Conservation (phyloP, 495 filamentous ascomycete genomes). For the Gamarada debralockiae region DNA sequence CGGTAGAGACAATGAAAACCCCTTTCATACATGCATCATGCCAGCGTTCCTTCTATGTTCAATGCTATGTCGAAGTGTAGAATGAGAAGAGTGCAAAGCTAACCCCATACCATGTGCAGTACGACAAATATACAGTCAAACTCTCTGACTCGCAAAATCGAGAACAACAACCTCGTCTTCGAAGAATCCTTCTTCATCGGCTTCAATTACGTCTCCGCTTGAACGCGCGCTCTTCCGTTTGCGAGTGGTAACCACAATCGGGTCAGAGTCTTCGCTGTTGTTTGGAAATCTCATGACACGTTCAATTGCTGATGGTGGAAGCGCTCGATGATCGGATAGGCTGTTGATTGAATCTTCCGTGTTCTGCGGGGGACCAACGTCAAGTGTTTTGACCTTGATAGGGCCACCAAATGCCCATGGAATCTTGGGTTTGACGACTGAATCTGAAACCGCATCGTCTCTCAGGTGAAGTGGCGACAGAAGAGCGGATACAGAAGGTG, state of each 20-base stretch:
- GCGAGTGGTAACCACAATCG: constrained; percentile 77
- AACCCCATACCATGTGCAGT: neutral
- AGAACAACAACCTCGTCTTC: constrained; percentile 92
- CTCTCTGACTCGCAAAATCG: constrained; percentile 84
- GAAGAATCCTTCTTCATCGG: constrained; percentile 68
- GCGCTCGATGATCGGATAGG: constrained; percentile 42
- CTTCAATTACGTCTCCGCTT: constrained; percentile 22
- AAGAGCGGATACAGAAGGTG: constrained; percentile 23
- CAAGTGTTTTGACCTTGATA: constrained; percentile 57
- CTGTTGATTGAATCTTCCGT: constrained; percentile 39
- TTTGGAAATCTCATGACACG: constrained; percentile 39
- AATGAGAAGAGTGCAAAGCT: neutral
- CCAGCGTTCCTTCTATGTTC: too few species aligned
- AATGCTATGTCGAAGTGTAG: too few species aligned
- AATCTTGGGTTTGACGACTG: constrained; percentile 11
- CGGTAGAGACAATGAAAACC: neutral
- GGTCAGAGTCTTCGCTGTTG: constrained; percentile 65
- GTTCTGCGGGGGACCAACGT: constrained; percentile 46
- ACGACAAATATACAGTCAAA: constrained; percentile 41
- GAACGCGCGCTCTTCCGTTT: constrained; percentile 53
- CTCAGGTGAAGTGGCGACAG: constrained; percentile 1
- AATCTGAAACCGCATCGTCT: neutral
- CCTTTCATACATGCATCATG: too few species aligned
- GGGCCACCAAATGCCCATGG: constrained; percentile 72
- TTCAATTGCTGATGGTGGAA: constrained; percentile 54